Evolutionary conservation across 1,284 basidiomycete genomes (phyloP).

Genomic region (Trichosporon coremiiforme): DNA sequence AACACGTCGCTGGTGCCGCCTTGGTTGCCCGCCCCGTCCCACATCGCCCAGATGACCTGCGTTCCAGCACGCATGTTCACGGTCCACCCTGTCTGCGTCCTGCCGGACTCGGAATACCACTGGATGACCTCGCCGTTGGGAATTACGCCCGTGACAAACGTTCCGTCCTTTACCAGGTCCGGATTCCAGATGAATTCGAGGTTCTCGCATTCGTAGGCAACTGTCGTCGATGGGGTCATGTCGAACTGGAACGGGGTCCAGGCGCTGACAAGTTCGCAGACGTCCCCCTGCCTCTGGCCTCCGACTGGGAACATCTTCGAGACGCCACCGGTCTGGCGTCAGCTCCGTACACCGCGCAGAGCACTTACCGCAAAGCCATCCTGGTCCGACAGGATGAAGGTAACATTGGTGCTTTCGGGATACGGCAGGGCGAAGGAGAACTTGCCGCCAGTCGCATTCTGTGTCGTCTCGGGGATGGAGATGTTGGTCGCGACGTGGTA

Average conservation of each 20-base stretch:
- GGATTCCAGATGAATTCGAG: conserved; percentile 41
- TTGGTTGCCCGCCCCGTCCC: conserved; percentile 35
- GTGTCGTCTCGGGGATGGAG: conserved; percentile 39
- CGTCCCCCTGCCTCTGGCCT: not conserved
- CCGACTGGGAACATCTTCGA: conserved; percentile 41
- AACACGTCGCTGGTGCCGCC: conserved; percentile 44
- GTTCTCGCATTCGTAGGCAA: conserved; percentile 34
- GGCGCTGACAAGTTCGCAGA: not conserved
- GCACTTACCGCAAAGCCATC: conserved; percentile 46
- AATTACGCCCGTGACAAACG: conserved; percentile 47
- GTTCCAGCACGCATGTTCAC: conserved; percentile 45
- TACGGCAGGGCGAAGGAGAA: conserved; percentile 41
- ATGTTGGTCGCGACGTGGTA: conserved; percentile 47
- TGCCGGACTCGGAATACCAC: conserved; percentile 17
- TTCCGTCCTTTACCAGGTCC: conserved; percentile 33
- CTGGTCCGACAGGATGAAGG: conserved; percentile 50
- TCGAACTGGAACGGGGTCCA: conserved; percentile 21
- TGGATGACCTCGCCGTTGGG: conserved; percentile 48
- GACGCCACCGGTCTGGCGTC: conserved; percentile 46
- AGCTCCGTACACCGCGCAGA: not conserved
- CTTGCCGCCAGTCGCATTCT: conserved; percentile 31
- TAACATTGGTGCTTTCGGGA: conserved; percentile 28
- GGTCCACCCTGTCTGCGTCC: conserved; percentile 33
- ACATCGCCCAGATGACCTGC: conserved; percentile 44
- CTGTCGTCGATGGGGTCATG: not conserved